phyloP scores from a whole-genome alignment of 2,329 filamentous ascomycete genomes.

The Chaetothyriales sp. region DNA sequence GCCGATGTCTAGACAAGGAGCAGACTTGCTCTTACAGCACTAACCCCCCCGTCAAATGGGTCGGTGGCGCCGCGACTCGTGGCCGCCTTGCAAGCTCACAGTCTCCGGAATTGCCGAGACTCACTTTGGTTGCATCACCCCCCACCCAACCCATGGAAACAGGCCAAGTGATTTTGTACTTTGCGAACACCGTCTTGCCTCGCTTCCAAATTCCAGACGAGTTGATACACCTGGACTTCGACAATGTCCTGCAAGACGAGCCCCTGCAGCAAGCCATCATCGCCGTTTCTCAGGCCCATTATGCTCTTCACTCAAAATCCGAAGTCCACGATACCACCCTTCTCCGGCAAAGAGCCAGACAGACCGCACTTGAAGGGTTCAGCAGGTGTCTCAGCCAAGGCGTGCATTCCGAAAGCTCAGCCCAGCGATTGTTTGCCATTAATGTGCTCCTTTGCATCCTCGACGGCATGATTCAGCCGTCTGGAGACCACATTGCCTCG shows the following conservation, averaged over 20 bases:
- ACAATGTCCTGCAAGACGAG: conserved; percentile 7
- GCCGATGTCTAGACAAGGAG: conserved; percentile 22
- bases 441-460: conserved; percentile 33
- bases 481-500: conserved; percentile 23
- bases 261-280: conserved; percentile 9
- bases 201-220: conserved; percentile 3
- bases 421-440: conserved; percentile 28
- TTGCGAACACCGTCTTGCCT: neutral
- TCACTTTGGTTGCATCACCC: no score
- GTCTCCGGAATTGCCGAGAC: conserved; percentile 1
- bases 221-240: conserved; percentile 5
- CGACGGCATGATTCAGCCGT: conserved; percentile 27
- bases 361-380: conserved; percentile 10
- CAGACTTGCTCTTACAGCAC: conserved; percentile 26
- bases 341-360: conserved; percentile 5
- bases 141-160: neutral
- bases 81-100: conserved; percentile 10
- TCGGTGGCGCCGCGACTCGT: conserved; percentile 21
- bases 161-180: neutral
- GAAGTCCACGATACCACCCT: conserved; percentile 3
- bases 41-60: conserved; percentile 29
- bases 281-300: conserved; percentile 12
- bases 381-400: conserved; percentile 23
- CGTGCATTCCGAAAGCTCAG: conserved; percentile 21
- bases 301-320: conserved; percentile 3